These are phyloP conservation scores for Microsporum audouinii DNA, from an alignment of 2,329 filamentous ascomycete genomes.

Conservation along the genomic window DNA sequence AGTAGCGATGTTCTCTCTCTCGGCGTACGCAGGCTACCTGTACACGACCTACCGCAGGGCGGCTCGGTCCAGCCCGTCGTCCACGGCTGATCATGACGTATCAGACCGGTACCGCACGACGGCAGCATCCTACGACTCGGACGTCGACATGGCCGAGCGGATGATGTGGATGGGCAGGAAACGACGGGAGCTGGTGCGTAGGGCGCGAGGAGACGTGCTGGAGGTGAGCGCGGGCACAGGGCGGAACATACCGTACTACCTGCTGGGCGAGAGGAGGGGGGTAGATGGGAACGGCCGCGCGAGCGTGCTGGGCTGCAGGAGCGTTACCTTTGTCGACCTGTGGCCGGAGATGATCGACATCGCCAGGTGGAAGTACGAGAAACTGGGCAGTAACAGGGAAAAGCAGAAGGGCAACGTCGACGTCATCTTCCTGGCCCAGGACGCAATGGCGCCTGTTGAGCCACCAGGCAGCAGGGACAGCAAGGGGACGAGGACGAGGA, in stretches of 20 bases:
- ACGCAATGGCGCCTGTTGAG: constrained; percentile 20
- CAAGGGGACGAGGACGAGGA: neutral
- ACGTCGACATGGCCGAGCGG: constrained; percentile 36
- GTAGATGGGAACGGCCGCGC: constrained; percentile 23
- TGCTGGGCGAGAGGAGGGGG: constrained; percentile 27
- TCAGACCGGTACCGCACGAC: constrained; percentile 38
- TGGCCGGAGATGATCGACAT: constrained; percentile 39
- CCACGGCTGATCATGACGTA: constrained; percentile 32
- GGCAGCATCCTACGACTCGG: constrained; percentile 34
- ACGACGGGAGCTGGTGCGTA: constrained; percentile 32
- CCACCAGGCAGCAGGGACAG: neutral
- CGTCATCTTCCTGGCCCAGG: constrained; percentile 27
- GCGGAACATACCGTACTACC: constrained; percentile 38
- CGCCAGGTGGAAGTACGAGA: constrained; percentile 34
- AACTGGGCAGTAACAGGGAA: constrained; percentile 15
- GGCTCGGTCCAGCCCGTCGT: constrained; percentile 22
- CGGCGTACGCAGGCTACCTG: constrained; percentile 34
- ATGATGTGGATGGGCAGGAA: constrained; percentile 32
- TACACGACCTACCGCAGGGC: constrained; percentile 34
- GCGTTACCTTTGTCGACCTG: constrained; percentile 38
- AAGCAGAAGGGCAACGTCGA: constrained; percentile 6
- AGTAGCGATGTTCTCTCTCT: constrained; percentile 30
- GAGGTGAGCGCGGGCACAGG: constrained; percentile 43
- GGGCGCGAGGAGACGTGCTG: constrained; percentile 37
- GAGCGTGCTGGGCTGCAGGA: constrained; percentile 27